A percentile compares a stretch with the other conserved stretches of the same genome.
Conservation (phyloP, 352 stramenopile species). For the Globisporangium cederbergense region DNA sequence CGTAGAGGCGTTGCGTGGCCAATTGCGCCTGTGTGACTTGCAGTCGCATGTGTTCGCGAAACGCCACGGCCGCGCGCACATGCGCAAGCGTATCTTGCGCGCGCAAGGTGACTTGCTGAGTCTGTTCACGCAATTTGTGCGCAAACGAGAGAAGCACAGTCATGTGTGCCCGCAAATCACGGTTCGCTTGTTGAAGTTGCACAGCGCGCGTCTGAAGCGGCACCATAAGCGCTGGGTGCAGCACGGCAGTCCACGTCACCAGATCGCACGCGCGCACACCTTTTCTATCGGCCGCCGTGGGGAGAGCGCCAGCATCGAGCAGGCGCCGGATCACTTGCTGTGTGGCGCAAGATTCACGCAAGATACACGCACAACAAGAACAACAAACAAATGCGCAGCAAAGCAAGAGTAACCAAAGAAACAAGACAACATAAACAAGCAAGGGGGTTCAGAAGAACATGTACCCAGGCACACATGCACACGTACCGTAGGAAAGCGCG, state of each 20-base stretch:
- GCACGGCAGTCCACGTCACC: conserved; percentile 28
- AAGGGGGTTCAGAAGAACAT: neutral
- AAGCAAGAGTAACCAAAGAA: too few species aligned
- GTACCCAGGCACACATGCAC: neutral
- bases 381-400: too few species aligned
- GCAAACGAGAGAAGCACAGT: conserved; percentile 13
- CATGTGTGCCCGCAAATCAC: conserved; percentile 13
- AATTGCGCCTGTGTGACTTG: conserved; percentile 22
- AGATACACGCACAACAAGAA: too few species aligned
- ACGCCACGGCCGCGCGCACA: conserved; percentile 19
- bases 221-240: conserved; percentile 29
- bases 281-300: conserved; percentile 30
- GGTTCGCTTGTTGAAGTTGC: conserved; percentile 26
- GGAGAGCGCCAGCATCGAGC: conserved; percentile 25
- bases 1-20: neutral
- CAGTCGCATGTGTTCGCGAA: conserved; percentile 21
- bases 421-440: neutral
- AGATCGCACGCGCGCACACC: conserved; percentile 30
- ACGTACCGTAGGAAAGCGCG: neutral
- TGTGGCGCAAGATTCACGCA: too few species aligned
- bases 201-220: conserved; percentile 25
- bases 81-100: conserved; percentile 16
- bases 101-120: conserved; percentile 13
- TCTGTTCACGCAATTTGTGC: conserved; percentile 7
- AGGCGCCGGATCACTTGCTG: conserved; percentile 27